phyloP scores from a whole-genome alignment of 1,284 basidiomycete species.

The Boletus sp. region DNA sequence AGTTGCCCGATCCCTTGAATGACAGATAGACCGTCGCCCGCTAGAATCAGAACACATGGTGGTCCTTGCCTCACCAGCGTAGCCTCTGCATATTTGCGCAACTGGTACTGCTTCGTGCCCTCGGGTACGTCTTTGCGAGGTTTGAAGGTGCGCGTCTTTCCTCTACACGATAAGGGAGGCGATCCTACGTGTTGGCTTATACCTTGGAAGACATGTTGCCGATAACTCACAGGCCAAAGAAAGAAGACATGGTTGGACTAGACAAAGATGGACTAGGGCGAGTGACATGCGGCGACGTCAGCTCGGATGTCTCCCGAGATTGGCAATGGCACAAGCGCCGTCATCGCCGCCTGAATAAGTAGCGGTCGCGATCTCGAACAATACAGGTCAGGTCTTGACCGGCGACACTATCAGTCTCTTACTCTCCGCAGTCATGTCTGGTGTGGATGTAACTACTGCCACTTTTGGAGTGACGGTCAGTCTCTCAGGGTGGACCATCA shows the following conservation, averaged over 20 bases:
- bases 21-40: slow-evolving; percentile 9
- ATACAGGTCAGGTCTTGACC: too few species aligned
- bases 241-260: slow-evolving; percentile 62
- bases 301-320: slow-evolving; percentile 2
- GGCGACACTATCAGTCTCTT: too few species aligned
- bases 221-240: slow-evolving; percentile 73
- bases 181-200: slow-evolving; percentile 12
- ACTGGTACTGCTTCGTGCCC: slow-evolving; percentile 94
- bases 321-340: background rate
- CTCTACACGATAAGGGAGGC: slow-evolving; percentile 40
- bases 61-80: slow-evolving; percentile 64
- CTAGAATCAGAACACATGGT: slow-evolving; percentile 7
- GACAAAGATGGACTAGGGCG: slow-evolving; percentile 10
- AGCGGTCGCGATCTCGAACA: too few species aligned
- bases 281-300: slow-evolving; percentile 4
- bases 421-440: too few species aligned
- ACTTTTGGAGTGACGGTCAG: too few species aligned
- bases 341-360: slow-evolving; percentile 13
- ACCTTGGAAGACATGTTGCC: background rate
- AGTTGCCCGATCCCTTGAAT: slow-evolving; percentile 85
- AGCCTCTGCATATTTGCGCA: slow-evolving; percentile 95
- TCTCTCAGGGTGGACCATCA: too few species aligned
- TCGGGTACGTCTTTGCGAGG: slow-evolving; percentile 93
- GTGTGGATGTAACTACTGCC: too few species aligned
- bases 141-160: slow-evolving; percentile 94